Base-by-base conservation (phyloP, 2,329 filamentous ascomycete genomes). In the Fusarium kyushuense region DNA sequence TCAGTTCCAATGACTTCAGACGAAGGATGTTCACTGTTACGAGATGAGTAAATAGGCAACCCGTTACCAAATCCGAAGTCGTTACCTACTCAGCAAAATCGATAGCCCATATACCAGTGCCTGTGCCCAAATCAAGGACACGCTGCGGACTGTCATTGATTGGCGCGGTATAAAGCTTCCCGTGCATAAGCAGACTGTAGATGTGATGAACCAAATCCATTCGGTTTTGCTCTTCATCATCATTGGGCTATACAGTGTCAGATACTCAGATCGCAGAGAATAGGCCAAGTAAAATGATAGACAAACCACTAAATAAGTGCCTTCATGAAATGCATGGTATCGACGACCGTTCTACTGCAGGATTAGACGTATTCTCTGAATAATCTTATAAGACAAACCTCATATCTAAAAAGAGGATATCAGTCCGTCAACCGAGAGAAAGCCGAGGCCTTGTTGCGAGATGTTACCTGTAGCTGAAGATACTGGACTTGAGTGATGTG, bases 141-240 rank as follows among this genome's bases (percentile, higher is more conserved):
- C 65, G 56, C 38, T 54, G 56, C 1, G 56, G 61, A 1, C 14
- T 63, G 3, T 58, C 41, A 8, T 23, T 6, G 3, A 69, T 63
- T 3, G 65, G 65, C 1, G 65, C 65, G 6, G 49, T 60, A 25
- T 58, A 21, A 1, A 69, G 65, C 35, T 66, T 61, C 8, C 65
- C 65, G 0, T 33, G n/a, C 1, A 66, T 41, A 16, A 69, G 32
- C 6, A 69, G 52, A n/a, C 55, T 56, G 21, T 65, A 69, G 17
- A 69, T 57, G 25, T 69, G 65, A 13, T 69, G 65, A 7, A 61
- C 65, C 8, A 69, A 27, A 11, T 69, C 65, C 65, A 69, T 69
- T 9, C 65, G 46, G 13, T 32, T 51, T 27, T 69, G 65, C 17
- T 69, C 65, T 10, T 65, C 56, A 3, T 69, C 65, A 4, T 69